phyloP scores from a whole-genome alignment of 768 basidiomycete species.

The Leccinellum luteum region DNA sequence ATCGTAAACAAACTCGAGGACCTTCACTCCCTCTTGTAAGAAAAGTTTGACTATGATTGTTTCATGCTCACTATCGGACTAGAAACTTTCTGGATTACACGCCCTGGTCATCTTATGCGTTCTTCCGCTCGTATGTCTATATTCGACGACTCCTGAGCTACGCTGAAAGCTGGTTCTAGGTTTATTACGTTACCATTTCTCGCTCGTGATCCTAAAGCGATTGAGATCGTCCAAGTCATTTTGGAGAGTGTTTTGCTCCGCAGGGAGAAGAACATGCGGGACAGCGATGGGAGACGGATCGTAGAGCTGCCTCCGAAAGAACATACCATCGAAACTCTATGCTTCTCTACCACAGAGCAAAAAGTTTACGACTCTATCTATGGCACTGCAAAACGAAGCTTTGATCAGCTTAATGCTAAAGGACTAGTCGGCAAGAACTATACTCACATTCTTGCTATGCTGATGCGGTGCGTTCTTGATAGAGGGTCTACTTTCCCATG shows the following conservation, averaged over 20 bases:
- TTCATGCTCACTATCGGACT: slow-evolving; percentile 6
- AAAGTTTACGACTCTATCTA: slow-evolving; percentile 91
- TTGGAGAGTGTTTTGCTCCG: slow-evolving; percentile 84
- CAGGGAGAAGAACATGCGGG: slow-evolving; percentile 91
- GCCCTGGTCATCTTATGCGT: slow-evolving; percentile 80
- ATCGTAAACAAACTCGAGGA: slow-evolving; percentile 95
- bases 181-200: slow-evolving; percentile 93
- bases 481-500: not conserved
- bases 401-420: slow-evolving; percentile 74
- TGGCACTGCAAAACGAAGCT: slow-evolving; percentile 71
- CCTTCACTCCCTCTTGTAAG: slow-evolving; percentile 82
- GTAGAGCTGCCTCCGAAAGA: slow-evolving; percentile 88
- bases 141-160: not conserved
- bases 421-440: slow-evolving; percentile 79
- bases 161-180: slow-evolving; percentile 35
- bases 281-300: slow-evolving; percentile 80
- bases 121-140: slow-evolving; percentile 77
- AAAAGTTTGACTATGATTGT: slow-evolving; percentile 37
- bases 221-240: slow-evolving; percentile 94
- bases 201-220: slow-evolving; percentile 85
- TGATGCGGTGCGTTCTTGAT: slow-evolving; percentile 69
- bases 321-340: slow-evolving; percentile 69
- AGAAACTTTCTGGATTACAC: slow-evolving; percentile 77
- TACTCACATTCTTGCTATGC: slow-evolving; percentile 88
- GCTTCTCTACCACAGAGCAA: slow-evolving; percentile 76